These are phyloP conservation scores for Metarhizium humberi DNA, from an alignment of 2,329 filamentous ascomycete genomes.

Conservation along the genomic window DNA sequence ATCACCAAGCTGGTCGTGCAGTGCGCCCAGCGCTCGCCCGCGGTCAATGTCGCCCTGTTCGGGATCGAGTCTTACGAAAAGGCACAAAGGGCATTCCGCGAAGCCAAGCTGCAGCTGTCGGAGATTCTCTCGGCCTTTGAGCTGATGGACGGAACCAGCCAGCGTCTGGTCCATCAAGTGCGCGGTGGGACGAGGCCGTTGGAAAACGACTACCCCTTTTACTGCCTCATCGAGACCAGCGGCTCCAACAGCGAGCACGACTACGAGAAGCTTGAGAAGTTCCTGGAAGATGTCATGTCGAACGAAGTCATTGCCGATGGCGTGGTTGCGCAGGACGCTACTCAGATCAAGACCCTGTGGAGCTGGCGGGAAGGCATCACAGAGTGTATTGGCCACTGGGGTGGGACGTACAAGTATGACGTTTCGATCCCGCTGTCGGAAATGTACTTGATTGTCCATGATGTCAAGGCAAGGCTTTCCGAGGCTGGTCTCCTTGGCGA, in stretches of 20 bases:
- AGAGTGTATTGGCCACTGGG: constrained; percentile 80
- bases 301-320: constrained; percentile 82
- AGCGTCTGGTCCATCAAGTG: constrained; percentile 65
- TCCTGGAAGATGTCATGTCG: constrained; percentile 86
- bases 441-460: constrained; percentile 83
- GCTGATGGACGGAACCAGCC: constrained; percentile 83
- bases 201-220: constrained; percentile 81
- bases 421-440: constrained; percentile 84
- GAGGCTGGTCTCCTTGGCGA: constrained; percentile 70
- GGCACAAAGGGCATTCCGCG: constrained; percentile 74
- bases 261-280: constrained; percentile 78
- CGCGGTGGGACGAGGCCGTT: constrained; percentile 76
- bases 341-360: constrained; percentile 80
- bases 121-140: constrained; percentile 98
- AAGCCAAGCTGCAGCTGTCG: constrained; percentile 81
- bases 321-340: constrained; percentile 87
- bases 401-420: constrained; percentile 97
- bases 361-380: constrained; percentile 88
- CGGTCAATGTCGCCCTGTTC: constrained; percentile 92
- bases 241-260: constrained; percentile 93
- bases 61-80: constrained; percentile 86
- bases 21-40: constrained; percentile 78
- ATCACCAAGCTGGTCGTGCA: constrained; percentile 85
- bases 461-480: constrained; percentile 63
- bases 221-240: constrained; percentile 93